These are phyloP conservation scores for Rhizopus arrhizus DNA, from an alignment of 371 early-diverging fungal species.

Conservation along the genomic window DNA sequence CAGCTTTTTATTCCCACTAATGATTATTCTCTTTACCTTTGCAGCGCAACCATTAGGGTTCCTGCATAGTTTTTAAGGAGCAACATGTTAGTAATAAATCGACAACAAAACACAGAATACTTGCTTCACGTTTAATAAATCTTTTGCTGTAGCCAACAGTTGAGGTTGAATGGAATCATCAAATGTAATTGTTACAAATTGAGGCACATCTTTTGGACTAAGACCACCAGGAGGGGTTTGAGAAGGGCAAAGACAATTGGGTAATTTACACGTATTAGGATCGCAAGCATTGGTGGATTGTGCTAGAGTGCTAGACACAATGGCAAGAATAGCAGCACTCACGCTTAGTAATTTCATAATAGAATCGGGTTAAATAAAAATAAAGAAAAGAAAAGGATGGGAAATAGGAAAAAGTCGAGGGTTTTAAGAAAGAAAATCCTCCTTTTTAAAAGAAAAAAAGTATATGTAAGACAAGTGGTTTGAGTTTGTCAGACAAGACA, in stretches of 20 bases:
- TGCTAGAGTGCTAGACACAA: constrained; percentile 27
- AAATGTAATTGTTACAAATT: constrained; percentile 73
- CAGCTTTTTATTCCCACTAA: not conserved
- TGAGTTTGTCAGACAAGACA: not conserved
- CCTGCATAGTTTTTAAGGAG: constrained; percentile 22
- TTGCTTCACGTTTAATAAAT: constrained; percentile 50
- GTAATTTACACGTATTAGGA: constrained; percentile 64
- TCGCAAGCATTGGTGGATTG: constrained; percentile 56
- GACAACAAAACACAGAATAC: constrained; percentile 25
- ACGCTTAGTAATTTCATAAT: constrained; percentile 39
- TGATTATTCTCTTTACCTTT: constrained; percentile 35
- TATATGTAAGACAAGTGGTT: not conserved
- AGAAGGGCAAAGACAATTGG: constrained; percentile 70
- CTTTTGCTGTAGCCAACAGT: constrained; percentile 40
- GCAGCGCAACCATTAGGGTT: constrained; percentile 66
- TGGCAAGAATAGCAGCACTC: constrained; percentile 32
- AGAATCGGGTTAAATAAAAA: constrained; percentile 5
- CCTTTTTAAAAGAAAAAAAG: not conserved
- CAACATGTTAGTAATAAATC: constrained; percentile 18
- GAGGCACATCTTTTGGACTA: constrained; percentile 64
- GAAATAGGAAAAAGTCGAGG: constrained; percentile 14
- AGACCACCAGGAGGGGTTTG: constrained; percentile 61
- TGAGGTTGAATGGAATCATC: constrained; percentile 70
- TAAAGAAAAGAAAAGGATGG: constrained; percentile 14
- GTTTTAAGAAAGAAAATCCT: constrained; percentile 8